Evolutionary conservation across 257 asterid species (phyloP), one percentile per base, ranked within the genome.

Genomic region (Solanum clarkiae): DNA sequence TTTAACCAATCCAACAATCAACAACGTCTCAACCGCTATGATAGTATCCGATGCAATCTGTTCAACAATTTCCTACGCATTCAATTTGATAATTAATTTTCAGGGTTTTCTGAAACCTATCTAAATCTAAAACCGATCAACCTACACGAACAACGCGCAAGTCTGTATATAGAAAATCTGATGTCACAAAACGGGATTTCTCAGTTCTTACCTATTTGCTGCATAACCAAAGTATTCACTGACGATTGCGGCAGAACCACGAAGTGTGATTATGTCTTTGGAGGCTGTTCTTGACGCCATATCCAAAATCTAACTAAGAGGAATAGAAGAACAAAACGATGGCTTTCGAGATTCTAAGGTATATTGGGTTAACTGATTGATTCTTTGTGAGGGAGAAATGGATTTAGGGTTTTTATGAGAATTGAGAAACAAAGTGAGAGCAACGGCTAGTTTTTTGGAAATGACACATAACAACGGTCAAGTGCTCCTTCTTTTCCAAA

Each of bases 221-320:
- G 99, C 99, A 90, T 96, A 96, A 22, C 97, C 99, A 54, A 95
- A 95, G 91, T 94, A 95, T 89, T 95, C 99, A 42, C 96, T 88
- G 86, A 95, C 96, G 44, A 94, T 94, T 22, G 98, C 98, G 81
- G 99, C 93, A 8, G 99, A 95, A 80, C 98, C 99, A 51, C 94
- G 97, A n/a, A 95, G 95, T 5, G 99, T 95, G 90, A 94, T 95
- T 83, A 94, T 91, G 88, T 95, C 98, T 65, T 95, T 95, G 20
- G 96, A 90, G 44, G 93, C 94, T 44, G 93, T 85, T 92, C 87
- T 93, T 40, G 97, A 93, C 88, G 98, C 95, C 98, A 95, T 40
- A 60, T 65, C 75, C 18, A 47, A 42, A 14, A 36, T 80, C 12
- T 55, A 22, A 36, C 2, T 8, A 7, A 36, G 42, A 36, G 13